Evolutionary conservation across 1,284 basidiomycete species (phyloP).

Genomic region (Irpex sp.): DNA sequence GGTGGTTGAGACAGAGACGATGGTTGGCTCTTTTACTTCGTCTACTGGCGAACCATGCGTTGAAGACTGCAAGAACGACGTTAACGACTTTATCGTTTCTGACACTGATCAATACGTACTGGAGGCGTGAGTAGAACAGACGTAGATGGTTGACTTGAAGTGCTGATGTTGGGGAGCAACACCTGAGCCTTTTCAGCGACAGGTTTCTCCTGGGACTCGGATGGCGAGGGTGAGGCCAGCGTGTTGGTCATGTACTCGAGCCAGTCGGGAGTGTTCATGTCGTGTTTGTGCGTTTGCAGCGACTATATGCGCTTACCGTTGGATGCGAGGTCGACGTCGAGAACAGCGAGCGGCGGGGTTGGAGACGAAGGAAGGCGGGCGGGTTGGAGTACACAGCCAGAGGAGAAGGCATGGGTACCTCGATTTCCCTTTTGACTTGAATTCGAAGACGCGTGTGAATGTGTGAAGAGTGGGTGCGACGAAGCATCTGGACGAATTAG

Average conservation of each 20-base stretch:
- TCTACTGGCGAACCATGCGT: conserved; percentile 31
- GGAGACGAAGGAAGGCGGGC: neutral
- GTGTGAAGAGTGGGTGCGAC: neutral
- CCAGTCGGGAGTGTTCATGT: conserved; percentile 52
- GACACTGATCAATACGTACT: conserved; percentile 33
- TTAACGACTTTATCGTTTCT: neutral
- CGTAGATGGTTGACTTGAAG: conserved; percentile 7
- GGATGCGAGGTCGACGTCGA: neutral
- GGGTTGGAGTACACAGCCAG: neutral
- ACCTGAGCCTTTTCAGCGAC: conserved; percentile 25
- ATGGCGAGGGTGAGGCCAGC: neutral
- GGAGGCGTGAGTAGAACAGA: conserved; percentile 66
- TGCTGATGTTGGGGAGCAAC: conserved; percentile 8
- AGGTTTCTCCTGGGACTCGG: conserved; percentile 24
- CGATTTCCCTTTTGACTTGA: neutral
- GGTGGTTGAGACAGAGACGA: conserved; percentile 76
- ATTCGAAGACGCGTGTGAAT: neutral
- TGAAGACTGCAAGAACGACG: conserved; percentile 22
- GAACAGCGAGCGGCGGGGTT: neutral
- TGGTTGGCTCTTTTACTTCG: conserved; percentile 30
- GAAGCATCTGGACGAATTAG: neutral
- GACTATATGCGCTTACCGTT: neutral
- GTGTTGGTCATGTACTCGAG: conserved; percentile 60
- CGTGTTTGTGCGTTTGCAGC: neutral
- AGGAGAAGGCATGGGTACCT: neutral